A percentile compares a stretch with the other conserved stretches of the same genome.
Conservation (phyloP, 306 rosid genomes). For the Sechiopsis laciniata region DNA sequence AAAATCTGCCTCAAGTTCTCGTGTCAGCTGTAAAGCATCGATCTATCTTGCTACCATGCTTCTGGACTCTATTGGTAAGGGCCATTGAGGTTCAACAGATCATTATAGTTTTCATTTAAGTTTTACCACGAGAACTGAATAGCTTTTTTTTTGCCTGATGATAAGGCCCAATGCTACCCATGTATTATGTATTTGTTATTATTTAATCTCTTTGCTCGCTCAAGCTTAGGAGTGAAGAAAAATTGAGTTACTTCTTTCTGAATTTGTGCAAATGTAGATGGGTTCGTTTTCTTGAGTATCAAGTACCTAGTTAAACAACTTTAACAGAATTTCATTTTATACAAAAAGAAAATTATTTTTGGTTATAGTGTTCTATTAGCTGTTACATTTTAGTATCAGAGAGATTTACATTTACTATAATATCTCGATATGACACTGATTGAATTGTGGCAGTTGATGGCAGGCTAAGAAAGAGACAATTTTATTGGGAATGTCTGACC, state of each 20-base stretch:
- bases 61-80: constrained; percentile 72
- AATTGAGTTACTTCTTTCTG: neutral
- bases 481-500: constrained; percentile 49
- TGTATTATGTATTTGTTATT: neutral
- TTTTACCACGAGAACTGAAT: neutral
- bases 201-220: neutral
- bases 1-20: constrained; percentile 68
- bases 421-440: constrained; percentile 61
- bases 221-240: neutral
- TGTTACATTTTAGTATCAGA: neutral
- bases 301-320: neutral
- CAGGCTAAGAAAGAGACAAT: constrained; percentile 80
- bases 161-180: neutral
- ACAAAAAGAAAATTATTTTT: neutral
- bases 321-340: neutral
- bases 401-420: neutral
- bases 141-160: neutral
- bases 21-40: constrained; percentile 82
- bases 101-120: constrained; percentile 13
- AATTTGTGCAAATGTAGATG: neutral
- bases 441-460: constrained; percentile 85
- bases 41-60: constrained; percentile 68
- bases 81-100: constrained; percentile 31
- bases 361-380: neutral
- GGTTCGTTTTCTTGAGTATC: neutral